Conservation (phyloP, 495 filamentous ascomycete species). For the Xylaria nigripes region DNA sequence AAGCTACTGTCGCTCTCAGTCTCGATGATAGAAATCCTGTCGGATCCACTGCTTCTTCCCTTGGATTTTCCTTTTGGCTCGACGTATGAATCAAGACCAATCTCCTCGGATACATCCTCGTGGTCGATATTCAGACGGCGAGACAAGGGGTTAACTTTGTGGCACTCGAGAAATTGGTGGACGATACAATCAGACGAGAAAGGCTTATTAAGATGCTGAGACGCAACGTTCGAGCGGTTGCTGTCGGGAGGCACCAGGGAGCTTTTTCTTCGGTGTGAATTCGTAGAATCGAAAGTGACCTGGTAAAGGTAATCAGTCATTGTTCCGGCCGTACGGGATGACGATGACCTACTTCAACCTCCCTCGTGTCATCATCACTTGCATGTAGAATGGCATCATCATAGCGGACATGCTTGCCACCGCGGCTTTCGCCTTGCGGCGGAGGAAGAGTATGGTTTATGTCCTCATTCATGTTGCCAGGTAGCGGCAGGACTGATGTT, state of each 20-base stretch:
- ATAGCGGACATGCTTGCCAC: constrained; percentile 23
- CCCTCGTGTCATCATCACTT: constrained; percentile 35
- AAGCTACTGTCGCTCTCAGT: constrained; percentile 20
- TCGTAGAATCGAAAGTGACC: constrained; percentile 67
- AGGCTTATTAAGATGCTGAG: constrained; percentile 38
- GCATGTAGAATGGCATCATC: constrained; percentile 19
- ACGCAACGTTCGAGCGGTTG: constrained; percentile 31
- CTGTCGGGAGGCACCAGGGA: constrained; percentile 62
- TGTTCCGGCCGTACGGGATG: background rate
- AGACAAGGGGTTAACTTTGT: constrained; percentile 21
- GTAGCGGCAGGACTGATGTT: constrained; percentile 8
- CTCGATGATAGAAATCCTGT: constrained; percentile 14
- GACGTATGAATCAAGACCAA: constrained; percentile 19
- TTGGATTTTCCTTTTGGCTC: constrained; percentile 27
- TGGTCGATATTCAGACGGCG: background rate
- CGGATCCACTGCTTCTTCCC: background rate
- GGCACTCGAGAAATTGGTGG: constrained; percentile 64
- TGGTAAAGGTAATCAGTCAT: constrained; percentile 23
- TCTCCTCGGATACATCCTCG: constrained; percentile 24
- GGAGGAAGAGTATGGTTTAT: constrained; percentile 24
- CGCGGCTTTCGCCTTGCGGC: constrained; percentile 20
- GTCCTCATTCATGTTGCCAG: constrained; percentile 44
- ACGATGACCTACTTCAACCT: constrained; percentile 33
- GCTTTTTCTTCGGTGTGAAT: constrained; percentile 73
- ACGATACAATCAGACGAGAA: constrained; percentile 62